Base-by-base conservation (phyloP, 1,284 basidiomycete species). In the Kalmanozyma brasiliensis region DNA sequence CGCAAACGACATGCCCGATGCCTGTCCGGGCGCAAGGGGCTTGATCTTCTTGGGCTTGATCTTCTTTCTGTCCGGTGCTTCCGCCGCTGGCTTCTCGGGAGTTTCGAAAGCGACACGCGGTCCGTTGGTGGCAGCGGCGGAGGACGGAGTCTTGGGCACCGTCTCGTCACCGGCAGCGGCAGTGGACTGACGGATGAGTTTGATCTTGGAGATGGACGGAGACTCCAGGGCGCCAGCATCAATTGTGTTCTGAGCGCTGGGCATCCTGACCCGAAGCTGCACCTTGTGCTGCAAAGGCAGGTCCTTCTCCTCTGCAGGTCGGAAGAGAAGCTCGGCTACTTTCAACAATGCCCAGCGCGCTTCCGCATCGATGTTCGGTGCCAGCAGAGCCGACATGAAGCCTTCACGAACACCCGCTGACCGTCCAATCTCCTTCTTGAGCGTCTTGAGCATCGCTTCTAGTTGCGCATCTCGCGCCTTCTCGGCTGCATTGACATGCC, bases 311-410 rank as follows among this genome's bases (percentile, higher is more conserved):
- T 78, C 79, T 2, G 62, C 64, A 19, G 91, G 90, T 47, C 89
- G 88, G 70, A 95, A 90, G 45, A 95, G 87, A 22, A 97, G 86
- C 78, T 98, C 95, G 11, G 91, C 93, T 10, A 97, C 85, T 84
- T 98, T 98, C 75, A 98, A 85, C 45, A 97, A 84, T 63, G 91
- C 92, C 87, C 92, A 92, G 33, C 94, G 89, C 41, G 94, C 90
- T 84, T 95, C 91, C 70, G 89, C 86, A 81, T 98, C 94, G 42
- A 88, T 86, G 46, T 89, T 44, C 4, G 63, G 62, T 17, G 73
- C 57, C 14, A 76, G 62, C 32, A 79, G 48, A 2, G 80, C 80
- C 8, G 61, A 67, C 8, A 82, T 45, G 56, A 80, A 82, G 20
- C 79, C 80, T 37, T 82, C 78, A 5, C 80, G 76, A 6, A 82